These are phyloP conservation scores for Cotoneaster glaucophyllus DNA, from an alignment of 306 rosid genomes.

Conservation along the genomic window DNA sequence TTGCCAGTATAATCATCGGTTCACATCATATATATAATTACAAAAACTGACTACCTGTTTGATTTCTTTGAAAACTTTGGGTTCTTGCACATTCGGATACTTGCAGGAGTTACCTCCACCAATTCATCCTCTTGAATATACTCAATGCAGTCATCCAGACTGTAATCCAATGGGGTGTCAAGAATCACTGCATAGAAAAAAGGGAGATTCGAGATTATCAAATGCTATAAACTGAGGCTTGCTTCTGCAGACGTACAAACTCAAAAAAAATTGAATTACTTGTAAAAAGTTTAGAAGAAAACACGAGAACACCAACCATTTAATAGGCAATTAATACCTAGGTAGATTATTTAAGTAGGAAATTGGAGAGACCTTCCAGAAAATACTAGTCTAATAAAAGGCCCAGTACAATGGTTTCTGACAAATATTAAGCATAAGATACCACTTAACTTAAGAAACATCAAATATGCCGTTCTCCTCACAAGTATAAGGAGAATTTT, in stretches of 20 bases:
- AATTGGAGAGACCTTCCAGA: neutral
- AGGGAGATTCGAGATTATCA: neutral
- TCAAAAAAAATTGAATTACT: neutral
- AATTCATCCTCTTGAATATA: slow-evolving; percentile 97
- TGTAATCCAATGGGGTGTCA: slow-evolving; percentile 86
- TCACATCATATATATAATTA: slow-evolving; percentile 26
- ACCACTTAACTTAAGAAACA: neutral
- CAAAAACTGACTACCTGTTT: slow-evolving; percentile 37
- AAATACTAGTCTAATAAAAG: neutral
- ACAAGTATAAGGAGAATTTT: neutral
- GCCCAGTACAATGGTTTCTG: neutral
- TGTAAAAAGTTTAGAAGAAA: neutral
- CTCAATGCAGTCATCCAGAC: slow-evolving; percentile 95
- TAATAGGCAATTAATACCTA: neutral
- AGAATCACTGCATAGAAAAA: slow-evolving; percentile 57
- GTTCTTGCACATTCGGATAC: slow-evolving; percentile 88
- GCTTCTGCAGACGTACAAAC: neutral
- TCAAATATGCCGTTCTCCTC: neutral
- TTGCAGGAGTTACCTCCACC: slow-evolving; percentile 77
- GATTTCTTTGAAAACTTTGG: slow-evolving; percentile 67
- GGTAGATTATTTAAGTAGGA: neutral
- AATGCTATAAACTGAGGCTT: slow-evolving; percentile 4
- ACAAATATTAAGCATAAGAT: neutral
- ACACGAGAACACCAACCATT: neutral
- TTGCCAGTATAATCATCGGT: neutral